Base-by-base conservation (phyloP, 768 basidiomycete genomes). In the Tylopilus cervinicoccineus region DNA sequence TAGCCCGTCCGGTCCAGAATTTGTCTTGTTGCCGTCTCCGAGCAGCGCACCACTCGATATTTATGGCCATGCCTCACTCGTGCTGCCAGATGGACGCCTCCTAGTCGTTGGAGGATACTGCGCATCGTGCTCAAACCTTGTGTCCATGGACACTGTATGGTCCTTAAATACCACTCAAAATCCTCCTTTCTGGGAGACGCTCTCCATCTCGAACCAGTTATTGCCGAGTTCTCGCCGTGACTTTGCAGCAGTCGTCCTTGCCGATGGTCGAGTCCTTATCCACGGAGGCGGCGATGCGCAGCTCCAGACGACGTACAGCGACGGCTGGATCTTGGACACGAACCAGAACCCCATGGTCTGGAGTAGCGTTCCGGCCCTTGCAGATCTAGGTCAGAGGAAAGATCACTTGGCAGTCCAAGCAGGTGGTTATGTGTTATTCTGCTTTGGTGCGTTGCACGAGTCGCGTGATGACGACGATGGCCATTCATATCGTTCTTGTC, bases 71-170 rank as follows among this genome's bases (percentile, higher is more conserved):
- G 69, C 75, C 6, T 82, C 86, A 2, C 66, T 87, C 44, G 74
- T 87, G n/a, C 71, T 93, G 2, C 62, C 76, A 0, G 83, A 88
- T 56, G 87, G 86, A 10, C 74, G 76, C 20, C 64, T 94, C 28
- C 59, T 93, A 20, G 76, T 90, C 5, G 74, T 93, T 43, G 93
- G 92, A 19, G 93, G 93, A 1, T 83, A 78, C 57, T 74, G 71
- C 23, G 72, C 68, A 4, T 76, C 79, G 9, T 61, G 65, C 64
- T 69, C 64, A 2, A 53, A 63, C 6, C 70, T 88, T 11, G 55
- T 85, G 1, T 73, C 84, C 0, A 73, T 92, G 52, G 71, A 72
- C 20, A 78, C 68, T 0, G 68, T 88, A 12, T 91, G 83, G 76
- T 65, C 72, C 6, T 66, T 92, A 36, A 77, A 91, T 61, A 84